A percentile compares a stretch with the other conserved stretches of the same genome.
Evolutionary conservation across 169 alveolate genomes (phyloP).

Genomic region (Babesia bovis): DNA sequence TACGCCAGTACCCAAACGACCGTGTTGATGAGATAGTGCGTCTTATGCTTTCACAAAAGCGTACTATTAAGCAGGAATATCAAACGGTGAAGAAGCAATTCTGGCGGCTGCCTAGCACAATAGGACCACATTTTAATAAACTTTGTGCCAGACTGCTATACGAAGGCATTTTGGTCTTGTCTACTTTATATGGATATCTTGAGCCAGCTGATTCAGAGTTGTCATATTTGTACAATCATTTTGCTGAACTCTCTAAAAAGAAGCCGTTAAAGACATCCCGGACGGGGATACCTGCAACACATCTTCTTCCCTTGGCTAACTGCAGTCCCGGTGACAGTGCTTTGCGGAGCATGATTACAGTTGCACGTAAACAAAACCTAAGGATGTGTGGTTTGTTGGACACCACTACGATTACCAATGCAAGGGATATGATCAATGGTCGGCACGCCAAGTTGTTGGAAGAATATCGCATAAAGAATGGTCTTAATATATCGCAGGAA

Average conservation of each 20-base stretch:
- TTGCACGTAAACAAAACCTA: background rate
- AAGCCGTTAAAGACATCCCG: conserved; percentile 11
- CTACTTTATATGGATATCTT: conserved; percentile 24
- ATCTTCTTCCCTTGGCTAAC: conserved; percentile 13
- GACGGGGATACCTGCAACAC: background rate
- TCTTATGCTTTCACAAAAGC: conserved; percentile 19
- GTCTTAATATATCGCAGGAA: background rate
- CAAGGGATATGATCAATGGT: conserved; percentile 4
- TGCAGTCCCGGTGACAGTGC: conserved; percentile 29
- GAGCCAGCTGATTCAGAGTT: conserved; percentile 43
- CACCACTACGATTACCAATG: conserved; percentile 13
- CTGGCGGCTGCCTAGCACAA: conserved; percentile 5
- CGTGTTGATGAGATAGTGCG: conserved; percentile 30
- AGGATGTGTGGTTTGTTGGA: background rate
- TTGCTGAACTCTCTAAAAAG: background rate
- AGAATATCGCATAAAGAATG: background rate
- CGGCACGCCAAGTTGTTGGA: conserved; percentile 19
- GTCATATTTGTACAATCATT: conserved; percentile 9
- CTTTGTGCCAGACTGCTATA: conserved; percentile 28
- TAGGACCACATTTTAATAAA: conserved; percentile 2
- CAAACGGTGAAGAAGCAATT: conserved; percentile 8
- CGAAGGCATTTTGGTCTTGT: conserved; percentile 6
- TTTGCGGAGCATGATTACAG: background rate
- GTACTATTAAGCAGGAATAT: conserved; percentile 1
- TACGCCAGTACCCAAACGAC: conserved; percentile 24